Conservation (phyloP, 371 early-diverging fungal genomes). For the Mucor plumbeus region DNA sequence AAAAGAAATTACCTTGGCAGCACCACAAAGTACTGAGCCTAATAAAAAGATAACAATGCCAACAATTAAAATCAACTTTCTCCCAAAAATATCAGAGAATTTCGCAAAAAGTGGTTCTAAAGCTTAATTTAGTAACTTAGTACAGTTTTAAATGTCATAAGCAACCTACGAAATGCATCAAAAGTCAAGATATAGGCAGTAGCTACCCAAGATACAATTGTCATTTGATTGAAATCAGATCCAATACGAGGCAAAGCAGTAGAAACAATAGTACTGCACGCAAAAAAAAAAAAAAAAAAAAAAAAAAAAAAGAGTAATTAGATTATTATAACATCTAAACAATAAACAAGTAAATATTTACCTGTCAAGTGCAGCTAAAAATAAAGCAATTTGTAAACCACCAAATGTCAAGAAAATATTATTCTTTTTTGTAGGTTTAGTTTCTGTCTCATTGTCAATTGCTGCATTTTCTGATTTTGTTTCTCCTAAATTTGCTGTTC, state of each 20-base stretch:
- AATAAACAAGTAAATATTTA: conserved; percentile 19
- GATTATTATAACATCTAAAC: conserved; percentile 1
- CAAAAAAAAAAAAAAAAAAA: background rate
- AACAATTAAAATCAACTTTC: conserved; percentile 62
- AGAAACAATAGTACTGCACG: conserved; percentile 65
- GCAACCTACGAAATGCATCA: conserved; percentile 35
- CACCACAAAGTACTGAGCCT: conserved; percentile 68
- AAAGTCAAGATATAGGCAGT: conserved; percentile 62
- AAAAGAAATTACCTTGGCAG: conserved; percentile 34
- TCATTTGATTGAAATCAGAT: conserved; percentile 67
- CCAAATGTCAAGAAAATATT: conserved; percentile 38
- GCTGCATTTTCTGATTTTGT: background rate
- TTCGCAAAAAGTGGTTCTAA: conserved; percentile 63
- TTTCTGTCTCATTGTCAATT: background rate
- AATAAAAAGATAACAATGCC: conserved; percentile 65
- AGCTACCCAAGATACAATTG: conserved; percentile 68
- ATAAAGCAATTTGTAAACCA: conserved; percentile 64
- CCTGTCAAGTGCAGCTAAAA: conserved; percentile 80
- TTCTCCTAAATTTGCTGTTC: background rate
- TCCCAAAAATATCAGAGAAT: conserved; percentile 79
- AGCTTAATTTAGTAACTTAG: conserved; percentile 29
- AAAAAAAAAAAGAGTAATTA: conserved; percentile 8
- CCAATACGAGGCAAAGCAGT: conserved; percentile 75
- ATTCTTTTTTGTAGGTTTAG: conserved; percentile 2
- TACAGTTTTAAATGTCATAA: too few relatives aligned